Evolutionary conservation across 768 basidiomycete species (phyloP), one percentile per base, ranked within the genome.

Genomic region (Lactarius vividus): DNA sequence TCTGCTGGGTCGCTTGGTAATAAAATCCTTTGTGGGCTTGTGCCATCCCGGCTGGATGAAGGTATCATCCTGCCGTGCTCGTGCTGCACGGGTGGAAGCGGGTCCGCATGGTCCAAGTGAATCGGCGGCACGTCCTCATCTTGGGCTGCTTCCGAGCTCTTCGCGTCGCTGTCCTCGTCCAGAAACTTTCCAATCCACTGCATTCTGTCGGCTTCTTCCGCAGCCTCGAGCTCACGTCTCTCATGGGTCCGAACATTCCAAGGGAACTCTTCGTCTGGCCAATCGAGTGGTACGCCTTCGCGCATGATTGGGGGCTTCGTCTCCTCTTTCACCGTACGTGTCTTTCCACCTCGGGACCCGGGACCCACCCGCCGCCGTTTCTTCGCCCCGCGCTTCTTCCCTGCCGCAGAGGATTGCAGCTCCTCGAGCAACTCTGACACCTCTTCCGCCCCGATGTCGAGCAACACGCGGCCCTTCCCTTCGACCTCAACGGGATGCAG

Each of bases 191-290:
- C 87, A 57, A 94, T 88, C 80, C 83, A 81, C 65, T 79, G 79
- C 72, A 91, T 71, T 59, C 85, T 82, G 71, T 88, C 85, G 70
- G 82, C 83, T 70, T 85, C 80, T 71, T 86, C 82, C 35, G 81
- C 80, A 71, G 82, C 83, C 28, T 80, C 79, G 55, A 79, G 69
- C 57, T 85, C 83, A 28, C 78, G 77, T 37, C 82, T 80, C 73
- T 87, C 83, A 67, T 84, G 80, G n/a, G 78, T 79, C 61, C 86
- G 79, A 69, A 87, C 73, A 57, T 82, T 83, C 92, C 91, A 94
- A 26, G 92, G 91, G 71, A 92, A 92, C 75, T 86, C 85, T 9
- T 79, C 69, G 71, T 94, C 92, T 8, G 87, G 88, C 91, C 92
- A 93, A 72, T 90, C 87, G 11, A 90, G 88, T 61, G 76, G 68